These are phyloP conservation scores for Jatropha curcas DNA, from an alignment of 345 rosid genomes.

Conservation along the genomic window DNA sequence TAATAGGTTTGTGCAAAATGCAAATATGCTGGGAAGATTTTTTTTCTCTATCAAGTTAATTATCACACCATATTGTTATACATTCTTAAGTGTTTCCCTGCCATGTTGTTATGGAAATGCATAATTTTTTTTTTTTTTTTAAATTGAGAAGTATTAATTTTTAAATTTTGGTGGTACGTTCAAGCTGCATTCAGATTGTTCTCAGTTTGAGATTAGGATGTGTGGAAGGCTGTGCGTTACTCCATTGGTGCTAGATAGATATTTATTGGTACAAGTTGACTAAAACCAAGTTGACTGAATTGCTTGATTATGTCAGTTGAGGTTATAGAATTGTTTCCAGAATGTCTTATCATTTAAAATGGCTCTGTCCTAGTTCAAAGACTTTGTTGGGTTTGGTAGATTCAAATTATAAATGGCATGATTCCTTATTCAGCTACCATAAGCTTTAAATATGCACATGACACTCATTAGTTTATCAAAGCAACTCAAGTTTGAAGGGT, in stretches of 20 bases:
- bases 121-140: neutral
- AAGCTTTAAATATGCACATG: too few relatives aligned
- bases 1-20: neutral
- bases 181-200: neutral
- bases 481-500: too few relatives aligned
- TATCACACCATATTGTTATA: neutral
- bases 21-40: neutral
- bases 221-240: neutral
- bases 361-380: neutral
- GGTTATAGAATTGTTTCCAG: neutral
- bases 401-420: neutral
- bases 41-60: neutral
- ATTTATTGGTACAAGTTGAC: neutral
- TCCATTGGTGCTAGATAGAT: neutral
- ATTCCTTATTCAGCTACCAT: neutral
- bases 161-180: neutral
- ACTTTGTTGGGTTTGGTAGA: neutral
- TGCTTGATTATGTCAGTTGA: neutral
- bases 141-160: neutral
- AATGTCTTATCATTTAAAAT: neutral
- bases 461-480: too few relatives aligned
- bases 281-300: conserved; percentile 10
- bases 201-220: neutral
- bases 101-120: neutral
- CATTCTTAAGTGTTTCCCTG: neutral